Evolutionary conservation across 2,329 filamentous ascomycete genomes (phyloP).

Genomic region (Cladosporium velox): DNA sequence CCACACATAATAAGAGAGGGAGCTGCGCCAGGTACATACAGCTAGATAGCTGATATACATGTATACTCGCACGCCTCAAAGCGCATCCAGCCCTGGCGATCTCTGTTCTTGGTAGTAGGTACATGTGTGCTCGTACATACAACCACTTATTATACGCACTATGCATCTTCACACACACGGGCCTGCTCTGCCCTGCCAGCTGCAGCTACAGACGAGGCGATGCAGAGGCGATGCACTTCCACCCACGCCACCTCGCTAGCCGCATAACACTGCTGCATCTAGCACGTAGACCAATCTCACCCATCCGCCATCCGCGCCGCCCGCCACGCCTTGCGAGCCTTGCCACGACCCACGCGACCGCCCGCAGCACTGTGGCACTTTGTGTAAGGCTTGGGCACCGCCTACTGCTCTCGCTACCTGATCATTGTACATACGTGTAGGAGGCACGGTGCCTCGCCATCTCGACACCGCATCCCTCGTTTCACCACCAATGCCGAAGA

Average conservation of each 20-base stretch:
- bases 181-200: not conserved
- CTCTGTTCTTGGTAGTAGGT: not conserved
- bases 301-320: not conserved
- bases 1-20: not conserved
- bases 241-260: not conserved
- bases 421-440: not conserved
- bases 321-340: not conserved
- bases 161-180: conserved; percentile 5
- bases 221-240: conserved; percentile 6
- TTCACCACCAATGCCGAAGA: not conserved
- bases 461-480: not conserved
- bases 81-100: not conserved
- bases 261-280: conserved; percentile 1
- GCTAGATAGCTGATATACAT: not conserved
- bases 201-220: not conserved
- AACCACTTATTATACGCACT: not conserved
- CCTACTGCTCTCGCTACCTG: not conserved
- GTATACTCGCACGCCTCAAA: not conserved
- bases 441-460: not conserved
- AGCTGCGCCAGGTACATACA: conserved; percentile 1
- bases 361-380: not conserved
- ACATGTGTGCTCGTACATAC: not conserved
- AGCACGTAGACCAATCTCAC: conserved; percentile 4
- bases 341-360: conserved; percentile 7
- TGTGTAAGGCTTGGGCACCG: conserved; percentile 3